Base-by-base conservation (phyloP, 768 basidiomycete species). In the Tylopilus subfusipes region DNA sequence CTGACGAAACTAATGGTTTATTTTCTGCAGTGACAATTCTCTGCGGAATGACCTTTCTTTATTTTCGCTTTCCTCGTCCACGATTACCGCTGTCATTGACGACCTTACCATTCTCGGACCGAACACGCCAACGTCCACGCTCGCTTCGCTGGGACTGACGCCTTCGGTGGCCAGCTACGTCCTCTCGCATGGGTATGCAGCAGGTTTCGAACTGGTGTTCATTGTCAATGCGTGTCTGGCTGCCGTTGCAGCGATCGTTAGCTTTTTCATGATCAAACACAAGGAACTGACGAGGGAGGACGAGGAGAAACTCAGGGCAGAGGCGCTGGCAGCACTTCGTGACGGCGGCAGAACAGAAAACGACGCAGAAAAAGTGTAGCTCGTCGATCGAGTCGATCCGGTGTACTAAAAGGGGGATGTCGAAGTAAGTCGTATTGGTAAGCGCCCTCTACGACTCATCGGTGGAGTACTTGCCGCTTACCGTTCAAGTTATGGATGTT, bases 211-310 rank as follows among this genome's bases (percentile, higher is more conserved):
- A 38, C 65, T 72, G 4, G 72, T 88, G 3, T 90, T 88, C 68
- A 74, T 84, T 36, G 72, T 88, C 54, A 81, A 86, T 55, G 80
- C 82, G 2, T 73, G 74, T 2, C 66, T 86, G 30, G 77, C 82
- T 6, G 80, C 76, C 1, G 52, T 81, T 1, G 83, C 83, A 5
- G 78, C 79, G n/a, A 61, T 84, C 27, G 69, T 81, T 18, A 79
- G 81, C 53, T 63, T 85, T 13, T 56, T 81, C 43, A 78, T 88
- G 75, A 84, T 86, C 60, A 80, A 80, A 54, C 81, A 84, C 57
- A 78, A 81, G 52, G 79, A 85, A 27, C 69, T 89, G 34, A 80
- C 76, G 31, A 69, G 84, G 34, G 77, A 66, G 2, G 86, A 86
- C 62, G 83, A 85, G 31, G 77, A 75, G 18, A 63, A 69, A 51